Conservation (phyloP, 2,329 filamentous ascomycete species). For the Sporothrix curviconia region DNA sequence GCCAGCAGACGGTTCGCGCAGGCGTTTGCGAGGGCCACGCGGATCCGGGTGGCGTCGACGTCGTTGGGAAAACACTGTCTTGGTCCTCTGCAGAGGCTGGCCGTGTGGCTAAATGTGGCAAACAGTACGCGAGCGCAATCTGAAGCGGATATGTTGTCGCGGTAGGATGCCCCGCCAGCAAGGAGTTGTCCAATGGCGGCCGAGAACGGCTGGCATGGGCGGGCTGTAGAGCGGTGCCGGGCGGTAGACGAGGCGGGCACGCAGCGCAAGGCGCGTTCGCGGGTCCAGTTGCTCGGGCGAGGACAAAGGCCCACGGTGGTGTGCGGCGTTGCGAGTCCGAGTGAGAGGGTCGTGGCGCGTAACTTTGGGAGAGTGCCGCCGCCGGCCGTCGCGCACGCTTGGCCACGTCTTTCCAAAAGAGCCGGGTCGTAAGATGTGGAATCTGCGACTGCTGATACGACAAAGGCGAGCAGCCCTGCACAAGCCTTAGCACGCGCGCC, state of each 20-base stretch:
- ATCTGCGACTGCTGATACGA: conserved; percentile 28
- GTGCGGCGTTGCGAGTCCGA: background rate
- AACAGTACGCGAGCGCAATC: too few relatives aligned
- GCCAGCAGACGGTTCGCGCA: conserved; percentile 66
- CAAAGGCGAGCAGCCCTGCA: conserved; percentile 49
- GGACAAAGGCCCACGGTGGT: conserved; percentile 45
- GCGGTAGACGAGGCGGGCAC: conserved; percentile 55
- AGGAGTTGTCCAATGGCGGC: conserved; percentile 69
- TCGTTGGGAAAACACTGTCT: conserved; percentile 84
- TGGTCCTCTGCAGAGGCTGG: too few relatives aligned
- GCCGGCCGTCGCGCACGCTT: too few relatives aligned
- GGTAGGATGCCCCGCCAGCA: conserved; percentile 69
- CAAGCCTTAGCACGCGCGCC: conserved; percentile 57
- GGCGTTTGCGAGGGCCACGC: conserved; percentile 61
- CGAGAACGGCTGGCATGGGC: conserved; percentile 69
- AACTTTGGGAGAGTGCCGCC: too few relatives aligned
- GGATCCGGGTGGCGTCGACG: conserved; percentile 74
- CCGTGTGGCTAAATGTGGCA: too few relatives aligned
- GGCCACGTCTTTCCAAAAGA: too few relatives aligned
- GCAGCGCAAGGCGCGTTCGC: conserved; percentile 62
- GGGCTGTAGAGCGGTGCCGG: conserved; percentile 66
- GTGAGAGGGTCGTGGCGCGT: background rate
- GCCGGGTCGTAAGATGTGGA: too few relatives aligned
- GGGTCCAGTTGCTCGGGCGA: conserved; percentile 58
- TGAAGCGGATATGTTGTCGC: conserved; percentile 87